Evolutionary conservation across 331 rosid genomes (phyloP), one percentile per base, ranked within the genome.

Genomic region (Pyracantha coccinea): DNA sequence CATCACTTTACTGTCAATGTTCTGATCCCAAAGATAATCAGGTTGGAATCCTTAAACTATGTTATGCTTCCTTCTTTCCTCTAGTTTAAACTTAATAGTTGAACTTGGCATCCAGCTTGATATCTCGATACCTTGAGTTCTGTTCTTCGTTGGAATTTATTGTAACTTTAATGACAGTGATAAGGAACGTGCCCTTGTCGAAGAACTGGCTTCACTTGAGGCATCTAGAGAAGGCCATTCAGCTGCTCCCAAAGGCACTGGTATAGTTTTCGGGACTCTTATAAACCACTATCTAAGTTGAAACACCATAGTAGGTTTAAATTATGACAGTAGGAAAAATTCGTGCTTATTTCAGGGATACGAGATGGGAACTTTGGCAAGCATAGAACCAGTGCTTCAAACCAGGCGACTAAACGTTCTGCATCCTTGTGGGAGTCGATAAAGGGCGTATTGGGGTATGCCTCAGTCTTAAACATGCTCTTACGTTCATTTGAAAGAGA

Each of bases 1-100:
- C 99, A 92, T 88, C 85, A 85, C 86, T 95, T 95, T 79, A 69
- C 84, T 62, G 93, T 89, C 74, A 87, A 92, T 81, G 91, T 95
- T 76, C 85, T 76, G 65, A 90, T 95, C 69, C 97, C 99, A 38
- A 90, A 90, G 75, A 20, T 73, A 74, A 85, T 90, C 80, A 90
- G 99, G 99, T 92, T 29, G 50, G 59, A 53, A 63, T 63, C 74
- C 45, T 61, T 64, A 60, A 58, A 28, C 72, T 71, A 74, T 67
- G 28, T 32, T 66, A 4, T 8, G 59, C 57, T 35, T 19, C 27
- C 75, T 44, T 76, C 55, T 61, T 70, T 47, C 54, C 54, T 16
- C 8, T 17, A 28, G 17, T 65, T 66, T 35, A 24, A 55, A 73
- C 17, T 29, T 64, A 16, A 13, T 52, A 61, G 47, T 29, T 65